phyloP scores from a whole-genome alignment of 257 asterid species.

The Oldenlandia corymbosa region DNA sequence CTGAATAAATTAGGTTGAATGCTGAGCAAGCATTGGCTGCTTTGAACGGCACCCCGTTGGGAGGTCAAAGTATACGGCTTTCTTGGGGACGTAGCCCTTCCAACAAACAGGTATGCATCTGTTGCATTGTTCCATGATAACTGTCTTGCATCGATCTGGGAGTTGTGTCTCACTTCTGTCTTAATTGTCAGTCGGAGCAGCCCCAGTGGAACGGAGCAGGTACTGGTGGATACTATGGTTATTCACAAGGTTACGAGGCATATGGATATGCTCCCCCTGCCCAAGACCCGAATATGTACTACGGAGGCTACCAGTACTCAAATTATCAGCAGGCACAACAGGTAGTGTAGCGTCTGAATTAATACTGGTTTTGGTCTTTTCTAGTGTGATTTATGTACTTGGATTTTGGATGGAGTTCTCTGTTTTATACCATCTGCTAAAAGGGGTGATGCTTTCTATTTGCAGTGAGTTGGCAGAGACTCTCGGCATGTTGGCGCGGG shows the following conservation, averaged over 20 bases:
- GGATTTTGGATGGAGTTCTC: no score
- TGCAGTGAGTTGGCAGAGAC: no score
- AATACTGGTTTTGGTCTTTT: no score
- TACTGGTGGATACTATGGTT: conserved; percentile 41
- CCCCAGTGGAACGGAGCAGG: conserved; percentile 35
- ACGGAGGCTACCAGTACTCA: conserved; percentile 69
- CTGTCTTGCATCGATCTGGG: background rate
- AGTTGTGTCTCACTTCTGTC: background rate
- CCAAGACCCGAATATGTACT: conserved; percentile 80
- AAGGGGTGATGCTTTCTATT: no score
- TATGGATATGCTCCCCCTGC: conserved; percentile 68
- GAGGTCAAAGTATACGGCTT: conserved; percentile 76
- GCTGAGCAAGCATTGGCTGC: conserved; percentile 71
- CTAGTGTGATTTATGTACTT: no score
- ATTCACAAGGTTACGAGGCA: conserved; percentile 69
- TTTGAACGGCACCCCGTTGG: conserved; percentile 64
- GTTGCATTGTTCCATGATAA: background rate
- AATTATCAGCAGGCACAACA: conserved; percentile 81
- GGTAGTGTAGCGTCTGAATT: conserved; percentile 26
- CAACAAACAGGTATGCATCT: conserved; percentile 59
- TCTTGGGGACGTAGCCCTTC: conserved; percentile 97
- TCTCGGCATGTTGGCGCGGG: background rate
- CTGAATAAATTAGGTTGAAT: conserved; percentile 6
- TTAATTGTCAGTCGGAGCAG: conserved; percentile 13
- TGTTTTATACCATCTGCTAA: no score